phyloP scores from a whole-genome alignment of 495 filamentous ascomycete genomes.

The Talaromyces proteolyticus region DNA sequence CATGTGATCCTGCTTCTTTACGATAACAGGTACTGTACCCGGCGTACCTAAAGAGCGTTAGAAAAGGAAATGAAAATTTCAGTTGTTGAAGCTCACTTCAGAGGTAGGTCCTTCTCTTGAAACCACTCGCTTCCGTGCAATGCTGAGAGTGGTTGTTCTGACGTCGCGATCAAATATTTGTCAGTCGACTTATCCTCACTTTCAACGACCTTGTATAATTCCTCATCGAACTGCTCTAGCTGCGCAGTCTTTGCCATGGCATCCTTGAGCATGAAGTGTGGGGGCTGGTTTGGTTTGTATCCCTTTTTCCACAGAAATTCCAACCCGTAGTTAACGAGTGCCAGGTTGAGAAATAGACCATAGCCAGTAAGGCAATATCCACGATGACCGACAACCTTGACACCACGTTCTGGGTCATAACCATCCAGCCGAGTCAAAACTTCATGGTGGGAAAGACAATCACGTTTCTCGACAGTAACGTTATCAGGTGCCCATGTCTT shows the following conservation, averaged over 20 bases:
- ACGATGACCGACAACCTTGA: conserved; percentile 91
- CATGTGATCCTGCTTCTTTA: conserved; percentile 87
- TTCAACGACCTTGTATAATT: conserved; percentile 91
- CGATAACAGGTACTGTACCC: conserved; percentile 93
- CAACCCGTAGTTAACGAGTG: conserved; percentile 88
- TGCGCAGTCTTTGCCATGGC: conserved; percentile 99
- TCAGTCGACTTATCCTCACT: conserved; percentile 72
- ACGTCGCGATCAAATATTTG: conserved; percentile 97
- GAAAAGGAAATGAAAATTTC: conserved; percentile 3
- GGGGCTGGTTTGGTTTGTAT: conserved; percentile 86
- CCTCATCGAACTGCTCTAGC: conserved; percentile 94
- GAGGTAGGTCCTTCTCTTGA: conserved; percentile 73
- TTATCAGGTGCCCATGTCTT: conserved; percentile 76
- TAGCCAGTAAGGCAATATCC: conserved; percentile 88
- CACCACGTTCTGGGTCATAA: conserved; percentile 88
- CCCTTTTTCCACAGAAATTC: conserved; percentile 73
- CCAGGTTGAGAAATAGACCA: conserved; percentile 90
- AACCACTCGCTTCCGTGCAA: conserved; percentile 94
- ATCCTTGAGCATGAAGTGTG: conserved; percentile 92
- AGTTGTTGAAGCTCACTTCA: conserved; percentile 49
- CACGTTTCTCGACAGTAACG: conserved; percentile 58
- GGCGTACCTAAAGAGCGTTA: conserved; percentile 53
- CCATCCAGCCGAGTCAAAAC: conserved; percentile 83
- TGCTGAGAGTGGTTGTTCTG: conserved; percentile 89
- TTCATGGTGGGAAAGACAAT: conserved; percentile 87